Conservation (phyloP, 441 rosid species). For the Biscutella auriculata region DNA sequence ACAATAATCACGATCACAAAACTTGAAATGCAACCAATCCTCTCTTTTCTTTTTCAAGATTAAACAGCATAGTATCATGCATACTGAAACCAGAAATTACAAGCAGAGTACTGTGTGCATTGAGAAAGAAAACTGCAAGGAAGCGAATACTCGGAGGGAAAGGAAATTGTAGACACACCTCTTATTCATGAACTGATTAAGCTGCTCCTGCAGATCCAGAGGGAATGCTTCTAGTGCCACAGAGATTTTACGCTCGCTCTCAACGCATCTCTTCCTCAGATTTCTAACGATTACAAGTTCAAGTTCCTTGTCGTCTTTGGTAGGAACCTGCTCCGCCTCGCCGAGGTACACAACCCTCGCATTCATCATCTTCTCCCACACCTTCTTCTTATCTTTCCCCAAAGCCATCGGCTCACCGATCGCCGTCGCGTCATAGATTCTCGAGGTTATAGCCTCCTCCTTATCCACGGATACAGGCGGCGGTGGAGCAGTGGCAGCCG, state of each 20-base stretch:
- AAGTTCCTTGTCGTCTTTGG: slow-evolving; percentile 58
- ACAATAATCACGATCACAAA: not conserved
- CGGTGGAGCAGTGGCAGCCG: slow-evolving; percentile 6
- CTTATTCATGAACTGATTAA: slow-evolving; percentile 48
- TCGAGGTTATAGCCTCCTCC: slow-evolving; percentile 30
- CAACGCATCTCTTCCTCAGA: slow-evolving; percentile 44
- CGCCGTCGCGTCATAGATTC: slow-evolving; percentile 76
- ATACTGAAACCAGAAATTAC: not conserved
- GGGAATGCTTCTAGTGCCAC: slow-evolving; percentile 75
- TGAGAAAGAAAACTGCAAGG: not conserved
- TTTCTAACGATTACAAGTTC: slow-evolving; percentile 67
- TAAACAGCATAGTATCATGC: too few relatives aligned
- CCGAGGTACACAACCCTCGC: slow-evolving; percentile 77
- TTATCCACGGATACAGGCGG: slow-evolving; percentile 7
- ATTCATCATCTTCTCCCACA: slow-evolving; percentile 76
- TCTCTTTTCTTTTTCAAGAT: too few relatives aligned
- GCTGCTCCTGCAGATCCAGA: slow-evolving; percentile 56
- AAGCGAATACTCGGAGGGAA: too few relatives aligned
- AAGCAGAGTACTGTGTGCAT: not conserved
- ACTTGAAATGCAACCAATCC: not conserved
- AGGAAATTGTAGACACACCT: slow-evolving; percentile 27
- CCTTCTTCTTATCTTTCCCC: slow-evolving; percentile 70
- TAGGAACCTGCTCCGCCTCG: slow-evolving; percentile 86
- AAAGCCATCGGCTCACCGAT: slow-evolving; percentile 83
- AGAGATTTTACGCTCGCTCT: slow-evolving; percentile 42